Evolutionary conservation across 306 rosid genomes (phyloP), one percentile per base, ranked within the genome.

Genomic region (Myrica gale): DNA sequence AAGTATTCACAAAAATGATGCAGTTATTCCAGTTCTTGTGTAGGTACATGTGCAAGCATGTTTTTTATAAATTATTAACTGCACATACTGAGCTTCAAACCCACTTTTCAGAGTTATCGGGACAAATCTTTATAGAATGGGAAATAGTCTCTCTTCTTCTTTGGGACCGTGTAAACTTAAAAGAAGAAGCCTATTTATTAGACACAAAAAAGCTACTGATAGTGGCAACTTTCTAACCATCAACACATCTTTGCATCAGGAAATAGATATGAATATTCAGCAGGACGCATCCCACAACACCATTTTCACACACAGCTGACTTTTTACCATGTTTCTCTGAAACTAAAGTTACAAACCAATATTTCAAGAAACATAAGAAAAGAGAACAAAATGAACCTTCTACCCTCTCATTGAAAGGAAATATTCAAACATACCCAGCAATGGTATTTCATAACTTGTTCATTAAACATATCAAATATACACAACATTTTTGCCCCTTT

Each of bases 381-480:
- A 37, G 15, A 42, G 7, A 26, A n/a, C 20, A 43, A 42, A 66
- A 66, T 2, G 19, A 66, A 42, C 7, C 50, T 42, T 42, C 39
- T 66, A 66, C 26, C 50, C 48, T 9, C 50, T 17, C 46, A 66
- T 37, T 9, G 26, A 66, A 7, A 66, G 32, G 70, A 42, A 13
- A 42, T 65, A 42, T 42, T 66, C 47, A 42, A 43, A 17, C 70
- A 66, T 66, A 66, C n/a, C 45, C 50, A 42, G 7, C 47, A 43
- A 55, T 17, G 45, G 19, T 15, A 50, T 42, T 20, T 44, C 68
- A 11, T 45, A 13, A n/a, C 19, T 8, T 67, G 37, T 42, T 51
- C 32, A 80, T 12, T 61, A 69, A 26, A 56, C n/a, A 61, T 42
- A 43, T 41, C 55, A 72, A 48, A 65, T 69, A 61, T 4, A 23